Base-by-base conservation (phyloP, 805 yeast species). In the Lipomyces oligophaga region DNA sequence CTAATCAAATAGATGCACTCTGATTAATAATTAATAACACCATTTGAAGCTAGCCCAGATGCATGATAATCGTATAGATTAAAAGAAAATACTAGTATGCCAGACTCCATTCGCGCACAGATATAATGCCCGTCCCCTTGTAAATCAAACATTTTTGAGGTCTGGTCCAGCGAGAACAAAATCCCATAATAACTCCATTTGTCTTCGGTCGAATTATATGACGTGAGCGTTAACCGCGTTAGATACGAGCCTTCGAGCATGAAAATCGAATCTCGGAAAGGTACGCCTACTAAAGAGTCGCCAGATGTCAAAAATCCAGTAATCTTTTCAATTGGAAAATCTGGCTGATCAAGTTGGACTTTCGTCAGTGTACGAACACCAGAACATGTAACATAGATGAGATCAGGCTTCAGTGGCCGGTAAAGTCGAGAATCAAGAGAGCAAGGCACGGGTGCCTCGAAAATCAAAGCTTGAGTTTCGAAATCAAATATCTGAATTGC, bases 121-220 rank as follows among this genome's bases (percentile, higher is more conserved):
- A 52, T 41, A 33, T 52, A 52, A 37, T 52, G 56, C n/a, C 56
- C 56, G 32, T 52, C 56, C 28, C 56, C 56, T 30, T 52, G 56
- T 21, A 52, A 19, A 30, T 52, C 56, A 40, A 52, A 48, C 56
- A 52, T 52, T 24, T 42, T 47, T 3, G 56, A 52, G 13, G 46
- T 52, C 37, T 52, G 52, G 22, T 52, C 56, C 6, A 52, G 47
- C 15, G 56, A 49, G 20, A 46, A 52, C 33, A 52, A 26, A 13
- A 52, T 52, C 11, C 56, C 56, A 22, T 48, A 43, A 20, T 52
- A 52, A 5, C 52, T 43, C 56, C 56, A 52, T 35, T 52, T 52
- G 20, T 19, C 44, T 20, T 52, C 56, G 5, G 15, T 20, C 2
- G 21, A 31, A 26, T 27, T 48, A 37, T 49, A 52, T 4, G 56